Evolutionary conservation across 148 eudicot species (phyloP).

Genomic region (Gaultheria prostrata): DNA sequence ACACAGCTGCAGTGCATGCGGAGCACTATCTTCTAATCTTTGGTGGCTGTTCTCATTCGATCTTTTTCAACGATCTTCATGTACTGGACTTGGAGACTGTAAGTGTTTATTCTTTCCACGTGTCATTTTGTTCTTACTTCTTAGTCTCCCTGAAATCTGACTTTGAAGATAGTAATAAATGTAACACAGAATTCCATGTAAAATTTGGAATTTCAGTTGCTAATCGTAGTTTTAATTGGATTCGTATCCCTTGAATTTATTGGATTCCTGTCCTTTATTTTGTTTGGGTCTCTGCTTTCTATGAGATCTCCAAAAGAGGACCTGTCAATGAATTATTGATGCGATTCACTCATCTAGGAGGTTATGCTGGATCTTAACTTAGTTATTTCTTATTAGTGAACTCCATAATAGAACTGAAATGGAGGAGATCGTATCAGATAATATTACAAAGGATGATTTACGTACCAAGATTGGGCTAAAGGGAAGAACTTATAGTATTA

Average conservation of each 20-base stretch:
- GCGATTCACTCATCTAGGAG: background rate
- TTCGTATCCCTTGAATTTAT: background rate
- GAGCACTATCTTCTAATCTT: slow-evolving; percentile 80
- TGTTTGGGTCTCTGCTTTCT: background rate
- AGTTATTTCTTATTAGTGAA: background rate
- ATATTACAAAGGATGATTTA: background rate
- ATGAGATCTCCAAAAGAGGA: background rate
- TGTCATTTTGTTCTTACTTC: slow-evolving; percentile 17
- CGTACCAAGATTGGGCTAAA: background rate
- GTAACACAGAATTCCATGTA: background rate
- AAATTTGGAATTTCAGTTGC: background rate
- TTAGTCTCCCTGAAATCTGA: background rate
- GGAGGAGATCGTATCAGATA: background rate
- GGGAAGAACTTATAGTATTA: background rate
- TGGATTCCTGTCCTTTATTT: background rate
- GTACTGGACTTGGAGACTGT: slow-evolving; percentile 91
- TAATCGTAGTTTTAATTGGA: background rate
- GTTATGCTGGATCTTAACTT: background rate
- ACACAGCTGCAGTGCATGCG: slow-evolving; percentile 74
- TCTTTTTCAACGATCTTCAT: slow-evolving; percentile 77
- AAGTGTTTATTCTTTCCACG: slow-evolving; percentile 27
- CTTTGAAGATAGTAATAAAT: background rate
- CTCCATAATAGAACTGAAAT: background rate
- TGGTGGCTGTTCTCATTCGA: slow-evolving; percentile 95
- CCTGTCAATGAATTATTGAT: background rate